Percentiles rank a stretch among this genome's conserved stretches.
Conservation (phyloP, 73 alveolate genomes). For the Uronychia binucleata region DNA sequence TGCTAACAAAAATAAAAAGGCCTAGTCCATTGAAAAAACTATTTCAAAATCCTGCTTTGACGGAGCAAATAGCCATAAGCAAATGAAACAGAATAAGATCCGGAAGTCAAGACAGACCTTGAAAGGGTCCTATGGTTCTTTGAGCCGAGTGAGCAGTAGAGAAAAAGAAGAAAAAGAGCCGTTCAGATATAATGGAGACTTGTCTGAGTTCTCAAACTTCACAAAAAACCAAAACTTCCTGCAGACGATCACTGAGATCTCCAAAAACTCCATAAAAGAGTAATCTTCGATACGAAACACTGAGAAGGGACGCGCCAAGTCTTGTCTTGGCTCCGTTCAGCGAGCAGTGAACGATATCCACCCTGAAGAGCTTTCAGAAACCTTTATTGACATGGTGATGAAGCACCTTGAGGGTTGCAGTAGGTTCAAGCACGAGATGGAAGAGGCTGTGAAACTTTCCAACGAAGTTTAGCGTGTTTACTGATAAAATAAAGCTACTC, state of each 20-base stretch:
- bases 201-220: neutral
- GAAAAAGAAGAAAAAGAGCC: neutral
- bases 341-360: neutral
- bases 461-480: too few relatives aligned
- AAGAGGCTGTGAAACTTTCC: too few relatives aligned
- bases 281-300: neutral
- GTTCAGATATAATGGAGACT: neutral
- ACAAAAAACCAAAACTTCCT: neutral
- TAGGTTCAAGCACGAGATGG: neutral
- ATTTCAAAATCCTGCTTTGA: neutral
- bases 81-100: neutral
- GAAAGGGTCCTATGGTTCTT: neutral
- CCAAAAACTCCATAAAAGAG: neutral
- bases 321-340: neutral
- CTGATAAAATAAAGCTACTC: too few relatives aligned
- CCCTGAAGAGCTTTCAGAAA: neutral
- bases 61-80: neutral
- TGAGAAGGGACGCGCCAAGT: neutral
- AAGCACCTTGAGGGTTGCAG: neutral
- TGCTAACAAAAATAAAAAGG: too few relatives aligned
- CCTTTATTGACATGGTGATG: neutral
- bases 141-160: neutral
- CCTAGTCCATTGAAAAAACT: too few relatives aligned
- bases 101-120: neutral
- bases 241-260: neutral